These are phyloP conservation scores for Paecilomyces variotii DNA, from an alignment of 2,329 filamentous ascomycete species.

Conservation along the genomic window DNA sequence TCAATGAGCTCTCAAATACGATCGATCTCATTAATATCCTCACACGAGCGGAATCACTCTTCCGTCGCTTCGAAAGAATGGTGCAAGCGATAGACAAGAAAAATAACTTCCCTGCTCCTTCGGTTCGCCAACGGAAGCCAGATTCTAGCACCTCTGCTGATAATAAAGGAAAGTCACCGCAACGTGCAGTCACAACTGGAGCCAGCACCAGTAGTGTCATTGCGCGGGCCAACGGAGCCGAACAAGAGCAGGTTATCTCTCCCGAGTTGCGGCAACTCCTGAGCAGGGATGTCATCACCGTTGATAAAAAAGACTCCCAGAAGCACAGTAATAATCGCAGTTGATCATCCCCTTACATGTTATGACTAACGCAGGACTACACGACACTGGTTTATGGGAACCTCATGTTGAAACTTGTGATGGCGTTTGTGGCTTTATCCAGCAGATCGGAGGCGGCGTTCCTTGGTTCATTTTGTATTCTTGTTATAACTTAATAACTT, in stretches of 20 bases:
- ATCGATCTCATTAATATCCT: constrained; percentile 86
- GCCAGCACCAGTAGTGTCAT: constrained; percentile 16
- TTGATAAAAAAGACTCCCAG: constrained; percentile 40
- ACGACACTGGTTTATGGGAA: background rate
- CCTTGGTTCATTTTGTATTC: background rate
- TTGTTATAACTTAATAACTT: background rate
- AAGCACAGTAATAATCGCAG: constrained; percentile 9
- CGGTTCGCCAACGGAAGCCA: constrained; percentile 43
- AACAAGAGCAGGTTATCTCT: constrained; percentile 48
- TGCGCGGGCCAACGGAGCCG: constrained; percentile 12
- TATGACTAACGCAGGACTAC: background rate
- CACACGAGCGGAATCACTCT: constrained; percentile 79
- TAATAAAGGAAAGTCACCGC: constrained; percentile 25
- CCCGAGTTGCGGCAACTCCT: constrained; percentile 55
- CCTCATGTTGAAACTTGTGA: background rate
- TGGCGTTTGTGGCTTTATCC: background rate
- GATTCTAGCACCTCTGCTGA: constrained; percentile 12
- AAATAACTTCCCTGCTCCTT: constrained; percentile 64
- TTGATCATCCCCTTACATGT: background rate
- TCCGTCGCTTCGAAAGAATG: constrained; percentile 76
- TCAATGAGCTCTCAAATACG: constrained; percentile 88
- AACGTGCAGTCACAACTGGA: constrained; percentile 11
- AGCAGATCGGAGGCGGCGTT: background rate
- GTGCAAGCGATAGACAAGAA: constrained; percentile 92
- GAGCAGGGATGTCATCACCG: constrained; percentile 50